A percentile compares a stretch with the other conserved stretches of the same genome.
Evolutionary conservation across 192 early-diverging fungal species (phyloP).

Genomic region (Coemansia sp.): DNA sequence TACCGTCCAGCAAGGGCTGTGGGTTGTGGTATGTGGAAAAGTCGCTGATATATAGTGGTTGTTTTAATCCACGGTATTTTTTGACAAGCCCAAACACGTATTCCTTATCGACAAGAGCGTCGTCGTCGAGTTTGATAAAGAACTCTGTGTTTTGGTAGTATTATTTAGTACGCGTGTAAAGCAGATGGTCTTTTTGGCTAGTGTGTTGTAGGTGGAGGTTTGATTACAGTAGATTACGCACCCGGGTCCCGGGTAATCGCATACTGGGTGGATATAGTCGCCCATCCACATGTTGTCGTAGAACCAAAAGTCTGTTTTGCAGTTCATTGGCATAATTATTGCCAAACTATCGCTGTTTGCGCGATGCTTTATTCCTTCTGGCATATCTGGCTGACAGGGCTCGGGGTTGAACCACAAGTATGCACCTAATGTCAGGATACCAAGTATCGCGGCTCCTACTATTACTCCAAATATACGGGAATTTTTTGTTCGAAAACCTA

Average conservation of each 20-base stretch:
- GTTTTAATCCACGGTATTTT: conserved; percentile 1
- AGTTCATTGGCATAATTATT: conserved; percentile 20
- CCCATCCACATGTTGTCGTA: conserved; percentile 28
- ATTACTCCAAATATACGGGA: background rate
- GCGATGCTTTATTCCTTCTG: background rate
- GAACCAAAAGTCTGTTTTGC: conserved; percentile 23
- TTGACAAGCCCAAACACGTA: conserved; percentile 15
- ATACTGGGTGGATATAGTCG: conserved; percentile 22
- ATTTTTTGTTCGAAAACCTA: background rate
- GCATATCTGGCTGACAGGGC: background rate
- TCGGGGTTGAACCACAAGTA: background rate
- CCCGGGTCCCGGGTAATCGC: conserved; percentile 16
- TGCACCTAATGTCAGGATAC: no score
- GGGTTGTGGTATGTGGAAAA: conserved; percentile 3
- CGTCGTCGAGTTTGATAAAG: conserved; percentile 37
- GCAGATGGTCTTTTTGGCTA: conserved; percentile 28
- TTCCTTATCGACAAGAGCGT: conserved; percentile 13
- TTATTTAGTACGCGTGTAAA: conserved; percentile 16
- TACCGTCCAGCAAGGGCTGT: background rate
- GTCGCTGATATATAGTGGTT: conserved; percentile 27
- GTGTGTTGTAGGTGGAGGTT: conserved; percentile 10
- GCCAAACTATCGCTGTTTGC: conserved; percentile 2
- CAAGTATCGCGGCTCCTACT: no score
- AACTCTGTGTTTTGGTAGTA: conserved; percentile 16
- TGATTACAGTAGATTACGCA: conserved; percentile 22